Percentiles rank a stretch among this genome's conserved stretches.
Evolutionary conservation across 2,329 filamentous ascomycete species (phyloP).

Genomic region (Scytalidium sp.): DNA sequence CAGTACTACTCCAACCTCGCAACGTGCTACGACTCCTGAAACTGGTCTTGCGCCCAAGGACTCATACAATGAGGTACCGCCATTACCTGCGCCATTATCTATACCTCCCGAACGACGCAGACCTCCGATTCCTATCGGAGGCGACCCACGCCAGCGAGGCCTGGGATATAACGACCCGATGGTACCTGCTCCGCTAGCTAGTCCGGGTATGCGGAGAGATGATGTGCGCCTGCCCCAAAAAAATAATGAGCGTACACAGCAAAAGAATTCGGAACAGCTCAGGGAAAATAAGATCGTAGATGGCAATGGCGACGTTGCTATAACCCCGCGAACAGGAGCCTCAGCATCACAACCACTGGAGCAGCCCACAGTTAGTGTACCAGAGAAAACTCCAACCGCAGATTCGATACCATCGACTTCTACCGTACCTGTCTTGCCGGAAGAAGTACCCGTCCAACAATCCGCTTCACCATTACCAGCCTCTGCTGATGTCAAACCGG

Average conservation of each 20-base stretch:
- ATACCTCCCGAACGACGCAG: constrained; percentile 29
- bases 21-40: constrained; percentile 24
- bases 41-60: constrained; percentile 18
- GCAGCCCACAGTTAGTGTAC: not conserved
- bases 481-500: not conserved
- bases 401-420: not conserved
- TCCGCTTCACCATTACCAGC: constrained; percentile 1
- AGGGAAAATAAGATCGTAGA: too few relatives aligned
- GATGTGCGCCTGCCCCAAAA: constrained; percentile 29
- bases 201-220: constrained; percentile 30
- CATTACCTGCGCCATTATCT: constrained; percentile 24
- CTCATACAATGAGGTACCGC: constrained; percentile 18
- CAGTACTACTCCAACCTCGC: constrained; percentile 24
- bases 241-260: constrained; percentile 24
- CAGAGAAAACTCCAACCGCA: not conserved
- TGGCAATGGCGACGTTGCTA: too few relatives aligned
- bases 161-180: constrained; percentile 23
- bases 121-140: constrained; percentile 27
- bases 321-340: too few relatives aligned
- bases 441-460: constrained; percentile 6
- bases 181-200: constrained; percentile 32
- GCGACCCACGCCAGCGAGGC: constrained; percentile 25
- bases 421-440: constrained; percentile 3
- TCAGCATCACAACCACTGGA: too few relatives aligned
- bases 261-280: not conserved